Percentiles rank a stretch among this genome's conserved stretches.
Evolutionary conservation across 768 basidiomycete species (phyloP).

Genomic region (Phanerodontia chrysosporium): DNA sequence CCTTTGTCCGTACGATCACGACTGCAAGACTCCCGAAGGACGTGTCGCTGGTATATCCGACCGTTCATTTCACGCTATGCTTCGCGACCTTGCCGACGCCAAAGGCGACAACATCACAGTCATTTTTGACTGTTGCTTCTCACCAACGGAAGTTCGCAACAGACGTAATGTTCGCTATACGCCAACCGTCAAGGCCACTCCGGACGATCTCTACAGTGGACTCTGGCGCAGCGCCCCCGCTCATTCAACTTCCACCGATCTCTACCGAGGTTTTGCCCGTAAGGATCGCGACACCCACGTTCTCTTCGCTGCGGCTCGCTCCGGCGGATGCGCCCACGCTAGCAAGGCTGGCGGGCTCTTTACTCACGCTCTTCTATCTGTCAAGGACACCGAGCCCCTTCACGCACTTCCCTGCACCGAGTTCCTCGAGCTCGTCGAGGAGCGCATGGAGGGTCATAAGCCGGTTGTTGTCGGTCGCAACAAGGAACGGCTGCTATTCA

Average conservation of each 20-base stretch:
- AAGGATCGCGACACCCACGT: constrained; percentile 39
- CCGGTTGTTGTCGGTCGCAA: constrained; percentile 48
- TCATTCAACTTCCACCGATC: constrained; percentile 34
- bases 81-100: constrained; percentile 46
- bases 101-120: constrained; percentile 72
- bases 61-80: constrained; percentile 57
- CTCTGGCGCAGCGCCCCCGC: constrained; percentile 52
- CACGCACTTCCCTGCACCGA: constrained; percentile 49
- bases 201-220: constrained; percentile 51
- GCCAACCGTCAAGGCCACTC: constrained; percentile 47
- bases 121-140: constrained; percentile 64
- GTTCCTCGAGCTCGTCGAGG: constrained; percentile 41
- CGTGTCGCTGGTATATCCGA: constrained; percentile 63
- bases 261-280: constrained; percentile 43
- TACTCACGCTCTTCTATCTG: constrained; percentile 50
- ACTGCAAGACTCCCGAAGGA: constrained; percentile 42
- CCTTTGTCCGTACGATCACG: constrained; percentile 65
- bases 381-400: constrained; percentile 41
- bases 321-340: constrained; percentile 54
- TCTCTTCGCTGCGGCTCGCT: constrained; percentile 53
- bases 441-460: constrained; percentile 39
- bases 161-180: constrained; percentile 56
- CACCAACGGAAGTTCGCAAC: constrained; percentile 33
- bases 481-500: constrained; percentile 48
- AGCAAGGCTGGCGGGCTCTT: constrained; percentile 61